phyloP scores from a whole-genome alignment of 1,139 yeast genomes.

The Magnusiomyces suaveolens region DNA sequence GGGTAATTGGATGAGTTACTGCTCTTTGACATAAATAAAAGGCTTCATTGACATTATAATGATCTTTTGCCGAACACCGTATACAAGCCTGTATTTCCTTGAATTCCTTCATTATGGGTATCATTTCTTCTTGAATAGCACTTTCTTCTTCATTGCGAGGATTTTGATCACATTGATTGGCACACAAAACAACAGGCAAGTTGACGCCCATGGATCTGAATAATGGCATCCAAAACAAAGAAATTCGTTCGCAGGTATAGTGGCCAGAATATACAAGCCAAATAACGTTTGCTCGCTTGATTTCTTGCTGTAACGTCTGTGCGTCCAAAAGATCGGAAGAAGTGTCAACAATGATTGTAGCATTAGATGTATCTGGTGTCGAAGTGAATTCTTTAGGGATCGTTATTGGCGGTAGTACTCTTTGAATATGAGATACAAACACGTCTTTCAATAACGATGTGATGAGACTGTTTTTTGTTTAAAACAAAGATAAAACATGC shows the following conservation, averaged over 20 bases:
- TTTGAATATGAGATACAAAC: slow-evolving; percentile 64
- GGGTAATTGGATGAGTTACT: slow-evolving; percentile 87
- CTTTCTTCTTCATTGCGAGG: slow-evolving; percentile 26
- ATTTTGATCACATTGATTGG: slow-evolving; percentile 60
- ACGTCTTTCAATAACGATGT: slow-evolving; percentile 73
- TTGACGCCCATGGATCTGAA: slow-evolving; percentile 89
- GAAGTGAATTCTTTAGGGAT: slow-evolving; percentile 60
- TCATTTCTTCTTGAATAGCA: slow-evolving; percentile 58
- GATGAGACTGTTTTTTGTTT: slow-evolving; percentile 57
- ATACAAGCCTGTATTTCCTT: slow-evolving; percentile 91
- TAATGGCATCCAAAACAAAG: slow-evolving; percentile 89
- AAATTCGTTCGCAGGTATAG: slow-evolving; percentile 83
- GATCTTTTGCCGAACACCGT: slow-evolving; percentile 72
- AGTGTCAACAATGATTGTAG: slow-evolving; percentile 73
- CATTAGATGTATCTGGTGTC: slow-evolving; percentile 48
- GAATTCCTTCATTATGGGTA: slow-evolving; percentile 78
- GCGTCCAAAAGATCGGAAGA: slow-evolving; percentile 49
- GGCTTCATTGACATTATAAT: slow-evolving; percentile 74
- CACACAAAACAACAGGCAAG: slow-evolving; percentile 77
- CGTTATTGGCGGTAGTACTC: slow-evolving; percentile 72
- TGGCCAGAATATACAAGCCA: slow-evolving; percentile 91
- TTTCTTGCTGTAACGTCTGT: slow-evolving; percentile 53
- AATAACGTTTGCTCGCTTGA: slow-evolving; percentile 79
- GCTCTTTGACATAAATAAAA: slow-evolving; percentile 89
- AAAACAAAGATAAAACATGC: neutral